Conservation (phyloP, 2,329 filamentous ascomycete genomes). For the Blastomyces silverae region DNA sequence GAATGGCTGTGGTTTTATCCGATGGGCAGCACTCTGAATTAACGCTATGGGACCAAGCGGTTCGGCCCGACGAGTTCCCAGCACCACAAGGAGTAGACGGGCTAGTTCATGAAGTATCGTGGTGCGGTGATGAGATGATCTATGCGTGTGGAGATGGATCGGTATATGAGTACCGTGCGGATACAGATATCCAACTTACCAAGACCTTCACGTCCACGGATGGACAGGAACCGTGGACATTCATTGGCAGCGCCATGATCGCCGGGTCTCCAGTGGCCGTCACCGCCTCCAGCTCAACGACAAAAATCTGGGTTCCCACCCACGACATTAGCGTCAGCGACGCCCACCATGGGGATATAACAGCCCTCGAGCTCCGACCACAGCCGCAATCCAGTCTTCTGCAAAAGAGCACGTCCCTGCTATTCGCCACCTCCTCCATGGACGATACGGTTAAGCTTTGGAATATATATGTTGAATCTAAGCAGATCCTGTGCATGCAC, state of each 20-base stretch:
- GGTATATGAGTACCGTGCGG: constrained; percentile 38
- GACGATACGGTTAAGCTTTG: constrained; percentile 44
- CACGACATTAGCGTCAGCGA: constrained; percentile 36
- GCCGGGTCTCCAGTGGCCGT: constrained; percentile 33
- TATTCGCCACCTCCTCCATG: constrained; percentile 42
- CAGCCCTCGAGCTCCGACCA: constrained; percentile 39
- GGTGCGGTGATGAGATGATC: constrained; percentile 35
- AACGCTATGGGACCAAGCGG: constrained; percentile 40
- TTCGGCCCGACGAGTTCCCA: constrained; percentile 35
- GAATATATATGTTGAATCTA: constrained; percentile 36
- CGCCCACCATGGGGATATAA: constrained; percentile 41
- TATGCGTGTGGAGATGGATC: constrained; percentile 38
- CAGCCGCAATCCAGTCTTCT: constrained; percentile 27
- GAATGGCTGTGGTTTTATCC: constrained; percentile 41
- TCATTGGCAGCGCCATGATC: constrained; percentile 31
- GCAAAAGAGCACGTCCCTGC: constrained; percentile 25
- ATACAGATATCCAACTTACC: constrained; percentile 34
- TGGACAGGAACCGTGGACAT: constrained; percentile 36
- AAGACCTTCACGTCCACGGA: constrained; percentile 32
- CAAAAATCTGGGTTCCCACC: constrained; percentile 42
- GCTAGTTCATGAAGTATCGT: constrained; percentile 40
- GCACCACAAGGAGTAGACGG: constrained; percentile 34
- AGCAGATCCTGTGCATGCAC: constrained; percentile 34
- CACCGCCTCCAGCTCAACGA: constrained; percentile 35
- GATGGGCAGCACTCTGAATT: constrained; percentile 39